Evolutionary conservation across 495 filamentous ascomycete species (phyloP).

Genomic region (Lepraria neglecta): DNA sequence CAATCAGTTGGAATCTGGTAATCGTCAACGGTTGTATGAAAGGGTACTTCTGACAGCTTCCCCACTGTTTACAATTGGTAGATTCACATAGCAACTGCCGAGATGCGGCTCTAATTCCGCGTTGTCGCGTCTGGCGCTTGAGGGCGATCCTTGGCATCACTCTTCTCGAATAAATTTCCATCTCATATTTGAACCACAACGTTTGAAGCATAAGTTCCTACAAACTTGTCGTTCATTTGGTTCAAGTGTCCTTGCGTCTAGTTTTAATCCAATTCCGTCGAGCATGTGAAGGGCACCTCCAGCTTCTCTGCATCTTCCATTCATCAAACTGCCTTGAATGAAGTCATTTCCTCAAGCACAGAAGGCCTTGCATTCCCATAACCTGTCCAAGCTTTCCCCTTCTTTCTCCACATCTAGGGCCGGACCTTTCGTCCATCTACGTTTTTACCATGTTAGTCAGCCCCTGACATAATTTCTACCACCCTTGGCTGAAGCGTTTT

Average conservation of each 20-base stretch:
- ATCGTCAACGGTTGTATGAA: not conserved
- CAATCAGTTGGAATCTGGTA: not conserved
- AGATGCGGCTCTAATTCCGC: conserved; percentile 7
- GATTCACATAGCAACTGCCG: conserved; percentile 14
- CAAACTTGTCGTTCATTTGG: not conserved
- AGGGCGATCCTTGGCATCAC: conserved; percentile 5
- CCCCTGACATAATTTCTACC: too few species aligned
- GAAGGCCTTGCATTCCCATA: not conserved
- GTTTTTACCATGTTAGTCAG: conserved; percentile 17
- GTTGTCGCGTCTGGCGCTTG: not conserved
- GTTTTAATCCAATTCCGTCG: not conserved
- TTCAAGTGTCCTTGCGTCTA: not conserved
- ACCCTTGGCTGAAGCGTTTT: not conserved
- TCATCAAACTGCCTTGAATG: conserved; percentile 6
- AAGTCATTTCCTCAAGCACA: conserved; percentile 1
- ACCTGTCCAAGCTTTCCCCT: not conserved
- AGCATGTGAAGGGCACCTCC: not conserved
- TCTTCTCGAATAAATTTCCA: not conserved
- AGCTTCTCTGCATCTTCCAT: too few species aligned
- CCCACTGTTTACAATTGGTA: conserved; percentile 9
- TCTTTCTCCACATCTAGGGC: not conserved
- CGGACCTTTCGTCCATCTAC: not conserved
- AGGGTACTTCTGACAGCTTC: not conserved
- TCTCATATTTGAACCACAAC: not conserved
- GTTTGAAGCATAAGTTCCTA: not conserved